Evolutionary conservation across 2,329 filamentous ascomycete genomes (phyloP).

Genomic region (Aspergillus sp.): DNA sequence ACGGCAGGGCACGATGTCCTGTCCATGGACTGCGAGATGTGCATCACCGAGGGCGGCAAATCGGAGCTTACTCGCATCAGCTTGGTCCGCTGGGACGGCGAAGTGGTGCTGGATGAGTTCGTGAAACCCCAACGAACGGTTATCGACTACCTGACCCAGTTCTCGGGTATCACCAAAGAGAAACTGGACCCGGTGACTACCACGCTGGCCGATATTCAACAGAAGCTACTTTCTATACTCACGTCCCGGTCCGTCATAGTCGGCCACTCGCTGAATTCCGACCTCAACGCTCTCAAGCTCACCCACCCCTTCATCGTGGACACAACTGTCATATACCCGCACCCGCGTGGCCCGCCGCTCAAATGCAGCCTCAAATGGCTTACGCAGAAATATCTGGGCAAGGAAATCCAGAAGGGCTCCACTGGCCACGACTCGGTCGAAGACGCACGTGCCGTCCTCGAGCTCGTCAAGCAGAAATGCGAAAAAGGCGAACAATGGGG

Average conservation of each 20-base stretch:
- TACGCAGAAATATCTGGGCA: slow-evolving; percentile 70
- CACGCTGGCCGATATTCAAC: slow-evolving; percentile 72
- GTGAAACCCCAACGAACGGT: slow-evolving; percentile 87
- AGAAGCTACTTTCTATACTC: slow-evolving; percentile 62
- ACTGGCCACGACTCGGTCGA: slow-evolving; percentile 85
- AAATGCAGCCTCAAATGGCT: slow-evolving; percentile 90
- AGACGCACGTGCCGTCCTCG: slow-evolving; percentile 81
- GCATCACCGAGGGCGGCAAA: slow-evolving; percentile 68
- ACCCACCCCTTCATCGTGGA: slow-evolving; percentile 92
- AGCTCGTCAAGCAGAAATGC: slow-evolving; percentile 90
- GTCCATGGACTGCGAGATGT: slow-evolving; percentile 96
- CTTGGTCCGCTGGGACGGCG: slow-evolving; percentile 75
- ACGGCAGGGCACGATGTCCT: slow-evolving; percentile 72
- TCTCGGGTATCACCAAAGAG: slow-evolving; percentile 81
- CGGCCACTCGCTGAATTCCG: slow-evolving; percentile 41
- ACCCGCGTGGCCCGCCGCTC: slow-evolving; percentile 77
- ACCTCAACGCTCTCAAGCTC: slow-evolving; percentile 69
- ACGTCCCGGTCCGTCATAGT: slow-evolving; percentile 37
- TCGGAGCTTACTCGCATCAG: slow-evolving; percentile 85
- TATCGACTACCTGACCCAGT: slow-evolving; percentile 81
- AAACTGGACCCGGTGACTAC: slow-evolving; percentile 79
- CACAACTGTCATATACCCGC: slow-evolving; percentile 80
- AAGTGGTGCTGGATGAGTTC: slow-evolving; percentile 74
- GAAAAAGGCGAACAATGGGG: slow-evolving; percentile 86
- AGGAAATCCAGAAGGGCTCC: slow-evolving; percentile 76